Conservation (phyloP, 2,329 filamentous ascomycete species). For the Aureobasidium sp. region DNA sequence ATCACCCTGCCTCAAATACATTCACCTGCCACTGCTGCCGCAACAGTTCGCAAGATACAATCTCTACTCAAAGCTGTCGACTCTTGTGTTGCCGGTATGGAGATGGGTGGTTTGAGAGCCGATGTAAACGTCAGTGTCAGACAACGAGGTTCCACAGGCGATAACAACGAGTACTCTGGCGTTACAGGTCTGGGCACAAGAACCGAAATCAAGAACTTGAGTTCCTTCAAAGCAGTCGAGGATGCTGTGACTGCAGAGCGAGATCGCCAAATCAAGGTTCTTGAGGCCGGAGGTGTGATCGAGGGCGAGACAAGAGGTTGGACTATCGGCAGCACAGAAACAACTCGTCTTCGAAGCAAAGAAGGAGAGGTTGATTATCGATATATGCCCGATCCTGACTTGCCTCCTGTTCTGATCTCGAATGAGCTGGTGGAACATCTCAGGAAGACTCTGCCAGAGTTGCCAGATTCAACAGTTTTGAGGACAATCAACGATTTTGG, state of each 20-base stretch:
- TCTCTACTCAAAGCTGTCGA: constrained; percentile 69
- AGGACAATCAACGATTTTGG: constrained; percentile 55
- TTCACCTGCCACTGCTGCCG: constrained; percentile 76
- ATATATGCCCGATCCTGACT: constrained; percentile 96
- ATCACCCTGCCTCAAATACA: constrained; percentile 88
- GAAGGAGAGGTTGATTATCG: constrained; percentile 96
- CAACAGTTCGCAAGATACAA: constrained; percentile 84
- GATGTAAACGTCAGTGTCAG: constrained; percentile 93
- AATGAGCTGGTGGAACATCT: constrained; percentile 60
- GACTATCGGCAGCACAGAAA: constrained; percentile 77
- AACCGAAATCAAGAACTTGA: constrained; percentile 96
- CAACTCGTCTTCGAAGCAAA: constrained; percentile 75
- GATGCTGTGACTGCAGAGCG: constrained; percentile 89
- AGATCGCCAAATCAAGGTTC: constrained; percentile 72
- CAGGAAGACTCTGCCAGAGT: constrained; percentile 52
- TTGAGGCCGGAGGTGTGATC: constrained; percentile 66
- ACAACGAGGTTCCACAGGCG: constrained; percentile 36
- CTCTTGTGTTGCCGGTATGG: constrained; percentile 86
- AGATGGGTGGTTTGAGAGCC: constrained; percentile 78
- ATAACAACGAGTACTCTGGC: constrained; percentile 44
- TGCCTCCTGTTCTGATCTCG: constrained; percentile 70
- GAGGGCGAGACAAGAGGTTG: constrained; percentile 88
- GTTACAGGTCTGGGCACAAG: constrained; percentile 65
- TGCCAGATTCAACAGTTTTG: constrained; percentile 51
- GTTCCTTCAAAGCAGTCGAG: constrained; percentile 89